A percentile compares a stretch with the other conserved stretches of the same genome.
Evolutionary conservation across 2,329 filamentous ascomycete genomes (phyloP).

Genomic region (Colletotrichum ledebouriae): DNA sequence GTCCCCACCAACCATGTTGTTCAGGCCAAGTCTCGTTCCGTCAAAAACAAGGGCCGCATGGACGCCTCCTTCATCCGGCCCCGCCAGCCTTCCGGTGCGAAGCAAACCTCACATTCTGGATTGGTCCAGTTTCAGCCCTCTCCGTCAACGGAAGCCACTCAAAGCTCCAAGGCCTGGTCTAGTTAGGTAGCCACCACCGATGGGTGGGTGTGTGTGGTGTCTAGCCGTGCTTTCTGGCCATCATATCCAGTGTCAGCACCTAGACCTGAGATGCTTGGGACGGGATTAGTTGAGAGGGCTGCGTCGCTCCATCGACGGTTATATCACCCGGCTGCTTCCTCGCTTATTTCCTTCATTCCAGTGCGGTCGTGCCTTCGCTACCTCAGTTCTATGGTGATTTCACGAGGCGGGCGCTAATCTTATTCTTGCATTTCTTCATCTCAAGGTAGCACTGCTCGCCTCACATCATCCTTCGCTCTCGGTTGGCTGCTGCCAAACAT

Average conservation of each 20-base stretch:
- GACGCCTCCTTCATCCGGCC: constrained; percentile 17
- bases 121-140: constrained; percentile 34
- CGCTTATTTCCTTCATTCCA: background rate
- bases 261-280: background rate
- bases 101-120: constrained; percentile 13
- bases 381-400: background rate
- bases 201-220: constrained; percentile 17
- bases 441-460: background rate
- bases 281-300: background rate
- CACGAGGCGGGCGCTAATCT: constrained; percentile 3
- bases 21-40: constrained; percentile 17
- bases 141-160: constrained; percentile 32
- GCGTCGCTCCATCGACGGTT: constrained; percentile 1
- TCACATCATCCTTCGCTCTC: background rate
- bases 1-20: constrained; percentile 22
- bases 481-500: background rate
- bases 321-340: constrained; percentile 25
- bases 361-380: constrained; percentile 7
- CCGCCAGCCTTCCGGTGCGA: constrained; percentile 4
- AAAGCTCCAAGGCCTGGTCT: constrained; percentile 19
- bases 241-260: background rate
- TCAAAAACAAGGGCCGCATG: constrained; percentile 18
- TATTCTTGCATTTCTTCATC: constrained; percentile 20
- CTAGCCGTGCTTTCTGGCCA: background rate
- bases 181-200: background rate